Base-by-base conservation (phyloP, 257 asterid species). In the Perilla frutescens region DNA sequence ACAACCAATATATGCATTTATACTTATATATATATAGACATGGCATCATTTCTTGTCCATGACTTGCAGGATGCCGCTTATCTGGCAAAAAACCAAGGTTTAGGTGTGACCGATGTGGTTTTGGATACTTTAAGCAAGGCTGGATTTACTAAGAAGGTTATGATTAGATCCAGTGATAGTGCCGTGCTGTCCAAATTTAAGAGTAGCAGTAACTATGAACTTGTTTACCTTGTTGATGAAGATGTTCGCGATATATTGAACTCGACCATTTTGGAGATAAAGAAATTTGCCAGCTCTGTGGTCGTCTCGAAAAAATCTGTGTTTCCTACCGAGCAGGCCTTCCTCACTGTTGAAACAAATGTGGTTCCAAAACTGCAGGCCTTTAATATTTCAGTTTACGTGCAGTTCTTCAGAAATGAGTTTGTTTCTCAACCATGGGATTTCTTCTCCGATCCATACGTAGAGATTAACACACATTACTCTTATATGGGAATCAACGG, bases 401-500 rank as follows among this genome's bases (percentile, higher is more conserved):
- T 91, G 53, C 84, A 62, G 61, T 14, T 68, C 14, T 88, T 91
- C 79, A 76, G 49, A 36, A 91, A 91, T 66, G 95, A 91, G 88
- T 91, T 80, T 74, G 60, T 80, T 3, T 86, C 97, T 76, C 96
- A 91, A 75, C 73, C 97, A 47, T 91, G 88, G 91, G 97, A 91
- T 83, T 89, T 78, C 84, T 86, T 82, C 70, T 75, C 93, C 11
- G 97, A 91, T 80, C 79, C 97, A 26, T 83, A 87, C 50, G 20
- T 78, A 54, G 95, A 91, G 88, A 26, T 89, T 50, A 86, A 84
- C 80, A 50, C 78, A 4, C 75, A 63, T 69, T 66, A 64, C 56
- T 7, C 31, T 4, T 13, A 4, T 36, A 61, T 56, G 77, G 75
- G 81, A 48, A 43, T 85, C 43, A 10, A 77, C 48, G 97, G 95